Evolutionary conservation across 306 rosid species (phyloP).

Genomic region (Calophaca sinica): DNA sequence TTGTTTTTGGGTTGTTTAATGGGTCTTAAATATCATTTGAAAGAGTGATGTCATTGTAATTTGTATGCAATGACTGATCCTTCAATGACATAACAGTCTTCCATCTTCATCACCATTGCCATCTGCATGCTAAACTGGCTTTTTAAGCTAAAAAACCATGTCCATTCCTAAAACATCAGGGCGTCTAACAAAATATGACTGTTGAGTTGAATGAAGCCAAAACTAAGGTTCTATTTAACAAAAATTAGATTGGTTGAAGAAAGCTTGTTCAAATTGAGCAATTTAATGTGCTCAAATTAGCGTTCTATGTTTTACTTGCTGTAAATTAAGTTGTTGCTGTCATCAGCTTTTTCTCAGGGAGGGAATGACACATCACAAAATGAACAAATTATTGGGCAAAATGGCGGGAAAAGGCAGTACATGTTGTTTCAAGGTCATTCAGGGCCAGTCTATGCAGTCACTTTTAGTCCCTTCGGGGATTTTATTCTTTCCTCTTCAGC

Average conservation of each 20-base stretch:
- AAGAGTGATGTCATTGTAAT: not conserved
- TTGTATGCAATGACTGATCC: not conserved
- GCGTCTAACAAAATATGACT: not conserved
- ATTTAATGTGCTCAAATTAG: not conserved
- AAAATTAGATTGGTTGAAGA: not conserved
- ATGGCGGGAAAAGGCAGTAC: conserved; percentile 69
- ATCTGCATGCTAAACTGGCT: not conserved
- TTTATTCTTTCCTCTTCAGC: conserved; percentile 87
- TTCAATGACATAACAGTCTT: not conserved
- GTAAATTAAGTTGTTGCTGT: conserved; percentile 32
- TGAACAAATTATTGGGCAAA: conserved; percentile 62
- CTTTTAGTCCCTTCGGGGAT: conserved; percentile 88
- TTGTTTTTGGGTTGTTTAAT: not conserved
- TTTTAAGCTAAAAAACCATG: not conserved
- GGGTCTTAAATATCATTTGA: not conserved
- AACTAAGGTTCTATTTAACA: conserved; percentile 9
- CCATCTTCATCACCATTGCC: not conserved
- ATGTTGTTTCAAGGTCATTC: conserved; percentile 92
- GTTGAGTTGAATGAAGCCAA: conserved; percentile 19
- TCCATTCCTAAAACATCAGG: not conserved
- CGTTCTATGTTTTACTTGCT: conserved; percentile 21
- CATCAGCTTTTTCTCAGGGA: conserved; percentile 74
- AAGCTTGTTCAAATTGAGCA: conserved; percentile 28
- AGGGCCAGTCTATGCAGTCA: conserved; percentile 86
- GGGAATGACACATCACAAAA: conserved; percentile 65